phyloP scores from a whole-genome alignment of 1,284 basidiomycete genomes.

The Neolentinus lepideus region DNA sequence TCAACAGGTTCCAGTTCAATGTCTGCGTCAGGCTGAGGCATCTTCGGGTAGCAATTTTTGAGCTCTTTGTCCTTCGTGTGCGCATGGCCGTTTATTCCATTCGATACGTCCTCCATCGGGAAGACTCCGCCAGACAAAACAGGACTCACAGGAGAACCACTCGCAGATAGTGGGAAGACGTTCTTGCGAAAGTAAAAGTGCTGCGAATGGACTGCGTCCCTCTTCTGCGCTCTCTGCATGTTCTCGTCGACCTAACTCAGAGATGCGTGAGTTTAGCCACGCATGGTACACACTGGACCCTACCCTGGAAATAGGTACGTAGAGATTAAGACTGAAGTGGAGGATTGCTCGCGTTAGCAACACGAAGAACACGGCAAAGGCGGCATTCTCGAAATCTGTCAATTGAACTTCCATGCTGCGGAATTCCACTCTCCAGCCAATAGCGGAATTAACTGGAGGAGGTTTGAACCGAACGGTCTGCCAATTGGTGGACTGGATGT shows the following conservation, averaged over 20 bases:
- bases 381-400: conserved; percentile 99
- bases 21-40: conserved; percentile 44
- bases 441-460: conserved; percentile 84
- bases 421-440: conserved; percentile 99
- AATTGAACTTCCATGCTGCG: conserved; percentile 98
- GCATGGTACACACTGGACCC: conserved; percentile 10
- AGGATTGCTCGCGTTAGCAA: conserved; percentile 92
- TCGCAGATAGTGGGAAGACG: conserved; percentile 51
- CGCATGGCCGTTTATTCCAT: conserved; percentile 13
- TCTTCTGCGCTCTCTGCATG: conserved; percentile 84
- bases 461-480: conserved; percentile 99
- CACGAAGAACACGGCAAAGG: conserved; percentile 92
- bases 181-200: conserved; percentile 91
- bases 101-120: conserved; percentile 32
- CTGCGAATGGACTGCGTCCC: conserved; percentile 69
- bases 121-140: conserved; percentile 46
- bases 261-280: conserved; percentile 1
- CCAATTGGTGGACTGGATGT: conserved; percentile 99
- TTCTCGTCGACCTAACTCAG: conserved; percentile 86
- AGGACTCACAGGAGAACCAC: conserved; percentile 30
- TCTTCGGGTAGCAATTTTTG: conserved; percentile 61
- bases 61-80: conserved; percentile 54
- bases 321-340: conserved; percentile 88
- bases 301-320: conserved; percentile 95
- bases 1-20: conserved; percentile 43